Evolutionary conservation across 78 protist genomes (phyloP).

Genomic region (Andalucia godoyi): DNA sequence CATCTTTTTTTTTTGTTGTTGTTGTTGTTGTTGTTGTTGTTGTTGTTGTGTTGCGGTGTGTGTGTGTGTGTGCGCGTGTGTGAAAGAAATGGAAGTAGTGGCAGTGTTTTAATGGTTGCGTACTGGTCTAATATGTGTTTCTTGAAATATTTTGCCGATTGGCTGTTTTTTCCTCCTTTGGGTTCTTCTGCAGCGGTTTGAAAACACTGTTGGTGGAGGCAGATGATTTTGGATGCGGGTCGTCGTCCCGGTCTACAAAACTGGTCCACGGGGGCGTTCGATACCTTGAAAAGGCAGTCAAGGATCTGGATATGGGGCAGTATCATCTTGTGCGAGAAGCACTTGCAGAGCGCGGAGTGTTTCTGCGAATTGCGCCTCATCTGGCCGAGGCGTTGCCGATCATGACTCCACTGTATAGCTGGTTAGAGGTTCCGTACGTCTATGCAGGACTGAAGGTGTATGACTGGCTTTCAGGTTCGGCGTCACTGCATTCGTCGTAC

Average conservation of each 20-base stretch:
- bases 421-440: slow-evolving; percentile 45
- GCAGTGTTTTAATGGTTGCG: neutral
- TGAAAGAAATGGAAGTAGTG: neutral
- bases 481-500: slow-evolving; percentile 4
- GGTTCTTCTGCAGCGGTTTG: slow-evolving; percentile 8
- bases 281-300: slow-evolving; percentile 65
- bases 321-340: slow-evolving; percentile 63
- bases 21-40: no score
- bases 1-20: no score
- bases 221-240: slow-evolving; percentile 77
- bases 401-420: neutral
- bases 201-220: neutral
- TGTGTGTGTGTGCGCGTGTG: neutral
- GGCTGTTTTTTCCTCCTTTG: no score
- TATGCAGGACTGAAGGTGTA: slow-evolving; percentile 64
- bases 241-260: slow-evolving; percentile 73
- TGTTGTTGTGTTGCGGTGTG: no score
- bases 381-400: slow-evolving; percentile 68
- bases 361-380: slow-evolving; percentile 71
- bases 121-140: no score
- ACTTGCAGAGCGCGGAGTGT: slow-evolving; percentile 47
- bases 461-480: slow-evolving; percentile 57
- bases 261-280: slow-evolving; percentile 89
- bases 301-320: slow-evolving; percentile 38
- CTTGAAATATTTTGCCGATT: no score